A percentile compares a stretch with the other conserved stretches of the same genome.
Conservation (phyloP, 1,284 basidiomycete genomes). For the Malassezia sp. region DNA sequence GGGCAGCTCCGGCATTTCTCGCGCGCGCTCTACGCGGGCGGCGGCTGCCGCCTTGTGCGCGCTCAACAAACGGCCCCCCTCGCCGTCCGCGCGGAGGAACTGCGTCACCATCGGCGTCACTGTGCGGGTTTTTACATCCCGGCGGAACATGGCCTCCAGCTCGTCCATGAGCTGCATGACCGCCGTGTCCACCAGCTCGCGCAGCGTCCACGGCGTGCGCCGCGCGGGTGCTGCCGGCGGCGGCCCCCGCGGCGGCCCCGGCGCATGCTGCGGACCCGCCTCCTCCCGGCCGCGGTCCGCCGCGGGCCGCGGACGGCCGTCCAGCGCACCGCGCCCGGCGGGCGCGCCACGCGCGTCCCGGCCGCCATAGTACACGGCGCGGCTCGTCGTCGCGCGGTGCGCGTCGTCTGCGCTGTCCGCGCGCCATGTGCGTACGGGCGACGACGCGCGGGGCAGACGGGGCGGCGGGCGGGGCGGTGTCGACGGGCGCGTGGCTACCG, state of each 20-base stretch:
- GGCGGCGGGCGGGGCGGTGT: not conserved
- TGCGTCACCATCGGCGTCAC: slow-evolving; percentile 55
- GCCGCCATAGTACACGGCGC: not conserved
- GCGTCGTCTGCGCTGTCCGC: not conserved
- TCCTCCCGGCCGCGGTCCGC: slow-evolving; percentile 1
- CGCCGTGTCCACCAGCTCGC: slow-evolving; percentile 57
- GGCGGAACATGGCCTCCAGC: slow-evolving; percentile 55
- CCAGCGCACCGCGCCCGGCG: not conserved
- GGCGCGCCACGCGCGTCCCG: not conserved
- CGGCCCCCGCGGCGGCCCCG: not conserved
- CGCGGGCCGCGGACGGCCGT: not conserved
- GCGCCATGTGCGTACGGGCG: not conserved
- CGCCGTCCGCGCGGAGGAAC: slow-evolving; percentile 52
- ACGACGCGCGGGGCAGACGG: not conserved
- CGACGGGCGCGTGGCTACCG: not conserved
- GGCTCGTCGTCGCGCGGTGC: slow-evolving; percentile 12
- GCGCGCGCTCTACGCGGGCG: too few species aligned
- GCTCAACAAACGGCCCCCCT: slow-evolving; percentile 32
- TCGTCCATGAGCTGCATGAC: slow-evolving; percentile 57
- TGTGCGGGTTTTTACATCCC: slow-evolving; percentile 60
- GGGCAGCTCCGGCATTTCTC: slow-evolving; percentile 14
- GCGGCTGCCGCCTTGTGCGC: slow-evolving; percentile 16
- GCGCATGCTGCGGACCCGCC: not conserved
- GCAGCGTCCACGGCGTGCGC: slow-evolving; percentile 52
- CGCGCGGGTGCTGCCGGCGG: not conserved